These are phyloP conservation scores for Citrus hindsii DNA, from an alignment of 345 rosid genomes.

Conservation along the genomic window DNA sequence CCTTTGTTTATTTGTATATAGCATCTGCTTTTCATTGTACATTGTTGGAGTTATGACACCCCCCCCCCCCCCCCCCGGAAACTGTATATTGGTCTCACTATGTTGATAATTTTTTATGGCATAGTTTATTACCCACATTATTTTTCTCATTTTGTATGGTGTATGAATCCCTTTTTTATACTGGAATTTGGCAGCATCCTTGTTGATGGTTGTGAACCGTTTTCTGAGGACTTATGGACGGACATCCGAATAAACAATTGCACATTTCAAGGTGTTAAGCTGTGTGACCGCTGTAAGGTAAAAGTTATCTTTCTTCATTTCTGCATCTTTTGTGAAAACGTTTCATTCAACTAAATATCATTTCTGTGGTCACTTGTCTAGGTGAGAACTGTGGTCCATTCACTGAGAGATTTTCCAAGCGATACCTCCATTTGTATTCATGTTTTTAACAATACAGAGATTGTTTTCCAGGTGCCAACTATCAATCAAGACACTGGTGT, in stretches of 20 bases:
- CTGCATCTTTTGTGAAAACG: not conserved
- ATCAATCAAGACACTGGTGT: constrained; percentile 66
- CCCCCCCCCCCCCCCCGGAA: not conserved
- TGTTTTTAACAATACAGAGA: not conserved
- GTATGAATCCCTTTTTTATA: not conserved
- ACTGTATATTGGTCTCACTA: not conserved
- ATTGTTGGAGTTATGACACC: not conserved
- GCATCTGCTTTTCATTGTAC: not conserved
- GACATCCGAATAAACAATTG: constrained; percentile 52
- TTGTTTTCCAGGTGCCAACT: constrained; percentile 53
- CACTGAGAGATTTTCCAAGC: not conserved
- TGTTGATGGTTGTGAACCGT: constrained; percentile 79
- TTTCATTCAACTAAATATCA: not conserved
- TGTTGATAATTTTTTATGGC: not conserved
- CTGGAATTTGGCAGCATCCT: constrained; percentile 52
- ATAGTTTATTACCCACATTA: not conserved
- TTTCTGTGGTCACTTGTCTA: not conserved
- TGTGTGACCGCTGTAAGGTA: constrained; percentile 91
- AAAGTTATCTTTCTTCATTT: constrained; percentile 2
- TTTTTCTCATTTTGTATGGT: not conserved
- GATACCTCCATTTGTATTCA: not conserved
- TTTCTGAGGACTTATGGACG: constrained; percentile 82
- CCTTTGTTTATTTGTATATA: not conserved
- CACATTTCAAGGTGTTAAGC: constrained; percentile 60
- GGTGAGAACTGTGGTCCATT: not conserved